Conservation (phyloP, 805 yeast genomes). For the Candida dajiaensis region DNA sequence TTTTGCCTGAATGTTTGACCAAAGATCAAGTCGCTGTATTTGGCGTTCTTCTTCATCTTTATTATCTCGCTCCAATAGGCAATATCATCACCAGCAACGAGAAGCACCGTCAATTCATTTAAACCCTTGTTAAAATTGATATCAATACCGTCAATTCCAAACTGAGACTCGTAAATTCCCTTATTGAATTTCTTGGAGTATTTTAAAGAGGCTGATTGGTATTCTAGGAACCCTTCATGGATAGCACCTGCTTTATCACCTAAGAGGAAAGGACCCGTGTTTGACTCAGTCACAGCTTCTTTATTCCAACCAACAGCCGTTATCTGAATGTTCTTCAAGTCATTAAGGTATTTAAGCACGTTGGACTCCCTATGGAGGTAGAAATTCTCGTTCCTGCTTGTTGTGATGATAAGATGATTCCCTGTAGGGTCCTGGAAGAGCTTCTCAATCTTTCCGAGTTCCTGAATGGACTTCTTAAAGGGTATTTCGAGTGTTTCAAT, state of each 20-base stretch:
- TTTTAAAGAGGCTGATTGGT: conserved; percentile 31
- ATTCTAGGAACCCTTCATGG: conserved; percentile 41
- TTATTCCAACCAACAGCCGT: conserved; percentile 38
- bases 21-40: conserved; percentile 18
- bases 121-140: conserved; percentile 7
- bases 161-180: conserved; percentile 26
- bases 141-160: conserved; percentile 24
- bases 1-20: conserved; percentile 15
- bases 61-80: conserved; percentile 22
- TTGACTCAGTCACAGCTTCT: conserved; percentile 25
- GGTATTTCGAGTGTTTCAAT: conserved; percentile 40
- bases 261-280: conserved; percentile 42
- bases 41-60: conserved; percentile 15
- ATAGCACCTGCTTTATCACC: conserved; percentile 45
- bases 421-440: conserved; percentile 49
- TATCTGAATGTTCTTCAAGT: conserved; percentile 41
- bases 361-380: conserved; percentile 38
- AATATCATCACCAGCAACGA: conserved; percentile 27
- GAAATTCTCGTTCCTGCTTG: conserved; percentile 39
- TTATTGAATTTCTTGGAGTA: conserved; percentile 36
- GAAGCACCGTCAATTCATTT: conserved; percentile 11
- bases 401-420: conserved; percentile 43
- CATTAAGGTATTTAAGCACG: conserved; percentile 36
- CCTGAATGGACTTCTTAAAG: conserved; percentile 20
- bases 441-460: conserved; percentile 25